phyloP scores from a whole-genome alignment of 352 stramenopile species.

The Globisporangium acanthophoron region DNA sequence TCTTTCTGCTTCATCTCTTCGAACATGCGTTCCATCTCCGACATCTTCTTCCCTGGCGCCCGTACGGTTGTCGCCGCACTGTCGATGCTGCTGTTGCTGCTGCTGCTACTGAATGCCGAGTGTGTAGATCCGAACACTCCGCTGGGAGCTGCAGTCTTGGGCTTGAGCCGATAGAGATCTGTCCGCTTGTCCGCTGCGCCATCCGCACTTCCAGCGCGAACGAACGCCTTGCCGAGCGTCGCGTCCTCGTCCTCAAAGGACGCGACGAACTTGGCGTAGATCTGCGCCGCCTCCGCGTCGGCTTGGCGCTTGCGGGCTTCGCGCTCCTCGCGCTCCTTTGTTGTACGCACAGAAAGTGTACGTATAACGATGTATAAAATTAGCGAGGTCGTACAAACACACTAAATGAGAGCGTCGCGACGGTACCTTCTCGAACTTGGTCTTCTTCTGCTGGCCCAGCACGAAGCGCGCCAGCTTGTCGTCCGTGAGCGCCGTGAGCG shows the following conservation, averaged over 20 bases:
- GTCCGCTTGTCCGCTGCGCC: background rate
- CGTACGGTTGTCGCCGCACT: slow-evolving; percentile 1
- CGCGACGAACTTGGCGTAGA: slow-evolving; percentile 88
- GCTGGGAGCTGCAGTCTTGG: background rate
- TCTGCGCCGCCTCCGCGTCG: slow-evolving; percentile 80
- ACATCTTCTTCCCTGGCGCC: slow-evolving; percentile 28
- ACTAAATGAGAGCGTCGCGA: background rate
- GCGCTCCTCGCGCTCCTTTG: slow-evolving; percentile 64
- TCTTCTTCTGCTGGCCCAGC: slow-evolving; percentile 79
- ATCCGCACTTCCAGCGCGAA: slow-evolving; percentile 18
- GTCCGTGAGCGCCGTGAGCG: slow-evolving; percentile 59
- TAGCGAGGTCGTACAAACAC: background rate
- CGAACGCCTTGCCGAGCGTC: slow-evolving; percentile 56
- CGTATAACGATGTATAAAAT: background rate
- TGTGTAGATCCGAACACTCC: background rate
- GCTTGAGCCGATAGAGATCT: slow-evolving; percentile 36
- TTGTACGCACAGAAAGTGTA: background rate
- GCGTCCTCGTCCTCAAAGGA: slow-evolving; percentile 83
- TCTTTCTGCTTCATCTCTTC: slow-evolving; percentile 70
- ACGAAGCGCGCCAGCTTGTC: slow-evolving; percentile 78
- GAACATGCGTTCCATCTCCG: slow-evolving; percentile 66
- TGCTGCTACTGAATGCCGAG: background rate
- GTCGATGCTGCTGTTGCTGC: background rate
- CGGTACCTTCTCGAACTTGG: slow-evolving; percentile 79
- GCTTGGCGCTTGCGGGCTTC: slow-evolving; percentile 81